Evolutionary conservation across 768 basidiomycete species (phyloP), one percentile per base, ranked within the genome.

Genomic region (Paxillus ammoniavirescens): DNA sequence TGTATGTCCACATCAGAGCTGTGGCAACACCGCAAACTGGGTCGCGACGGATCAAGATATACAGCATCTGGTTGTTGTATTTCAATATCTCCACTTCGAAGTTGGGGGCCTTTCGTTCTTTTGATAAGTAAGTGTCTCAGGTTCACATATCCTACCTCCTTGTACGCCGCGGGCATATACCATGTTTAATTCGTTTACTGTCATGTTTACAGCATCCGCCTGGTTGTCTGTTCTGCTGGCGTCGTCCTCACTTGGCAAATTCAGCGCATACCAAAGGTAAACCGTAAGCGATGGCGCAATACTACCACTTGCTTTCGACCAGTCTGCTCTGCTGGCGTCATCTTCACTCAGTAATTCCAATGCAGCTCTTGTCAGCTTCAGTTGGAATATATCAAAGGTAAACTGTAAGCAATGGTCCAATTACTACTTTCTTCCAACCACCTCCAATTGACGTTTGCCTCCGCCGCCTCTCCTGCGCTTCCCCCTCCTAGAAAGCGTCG

Each of bases 311-410:
- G 2, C 21, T 21, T 21, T 21, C 21, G 21, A 21, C 21, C 21
- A 21, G 21, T 26, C 26, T 26, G 26, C 38, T 41, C 47, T 17
- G 8, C 31, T 31, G 31, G 31, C 36, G 40, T 38, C 38, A 5
- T 15, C 45, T 52, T 57, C 46, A 17, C 10, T 55, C 57, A 43
- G 35, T 45, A 47, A 21, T 41, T 18, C 21, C 5, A 15, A 31
- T 44, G 38, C 55, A 64, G 42, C 54, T 46, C 53, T 55, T 26
- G 6, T 4, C 38, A 33, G 51, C 65, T 54, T 61, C 42, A 51
- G 47, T 36, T 65, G 67, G 70, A 69, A 6, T 26, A 69, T 67
- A 64, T 57, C 46, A 35, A 4, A 10, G 14, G 4, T 4, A 30
- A 1, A 21, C 18, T 8, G 35, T 38, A 14, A 33, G 17, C n/a